phyloP scores from a whole-genome alignment of 1,284 basidiomycete genomes.

The Austroboletus olivaceoglutinosus region DNA sequence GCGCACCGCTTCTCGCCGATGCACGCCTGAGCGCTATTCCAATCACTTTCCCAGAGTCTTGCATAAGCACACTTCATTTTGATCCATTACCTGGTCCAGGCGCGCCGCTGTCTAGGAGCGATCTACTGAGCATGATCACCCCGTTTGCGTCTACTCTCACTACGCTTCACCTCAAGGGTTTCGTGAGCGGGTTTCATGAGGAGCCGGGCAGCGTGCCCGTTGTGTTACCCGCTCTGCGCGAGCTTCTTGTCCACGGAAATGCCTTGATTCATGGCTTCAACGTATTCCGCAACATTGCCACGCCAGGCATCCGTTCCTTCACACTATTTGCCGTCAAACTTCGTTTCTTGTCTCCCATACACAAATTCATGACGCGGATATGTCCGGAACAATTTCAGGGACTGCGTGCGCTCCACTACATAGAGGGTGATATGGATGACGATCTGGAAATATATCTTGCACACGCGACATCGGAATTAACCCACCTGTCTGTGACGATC shows the following conservation, averaged over 20 bases:
- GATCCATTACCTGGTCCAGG: slow-evolving; percentile 31
- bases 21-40: slow-evolving; percentile 33
- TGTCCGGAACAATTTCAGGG: slow-evolving; percentile 34
- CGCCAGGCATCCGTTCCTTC: slow-evolving; percentile 27
- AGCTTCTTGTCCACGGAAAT: slow-evolving; percentile 33
- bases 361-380: slow-evolving; percentile 36
- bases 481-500: slow-evolving; percentile 33
- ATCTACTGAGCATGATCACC: slow-evolving; percentile 31
- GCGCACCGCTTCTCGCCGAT: slow-evolving; percentile 30
- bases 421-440: slow-evolving; percentile 37
- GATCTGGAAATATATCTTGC: slow-evolving; percentile 35
- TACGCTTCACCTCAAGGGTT: slow-evolving; percentile 33
- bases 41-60: slow-evolving; percentile 29
- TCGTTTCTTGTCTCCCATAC: slow-evolving; percentile 33
- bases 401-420: slow-evolving; percentile 32
- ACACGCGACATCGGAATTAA: slow-evolving; percentile 30
- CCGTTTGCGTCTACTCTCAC: slow-evolving; percentile 30
- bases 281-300: slow-evolving; percentile 36
- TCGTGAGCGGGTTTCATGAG: slow-evolving; percentile 34
- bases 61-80: slow-evolving; percentile 29
- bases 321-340: slow-evolving; percentile 28
- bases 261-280: slow-evolving; percentile 34
- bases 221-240: slow-evolving; percentile 29
- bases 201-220: slow-evolving; percentile 33
- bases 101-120: slow-evolving; percentile 26